Evolutionary conservation across 2,329 filamentous ascomycete genomes (phyloP).

Genomic region (Aureobasidium leucospermi): DNA sequence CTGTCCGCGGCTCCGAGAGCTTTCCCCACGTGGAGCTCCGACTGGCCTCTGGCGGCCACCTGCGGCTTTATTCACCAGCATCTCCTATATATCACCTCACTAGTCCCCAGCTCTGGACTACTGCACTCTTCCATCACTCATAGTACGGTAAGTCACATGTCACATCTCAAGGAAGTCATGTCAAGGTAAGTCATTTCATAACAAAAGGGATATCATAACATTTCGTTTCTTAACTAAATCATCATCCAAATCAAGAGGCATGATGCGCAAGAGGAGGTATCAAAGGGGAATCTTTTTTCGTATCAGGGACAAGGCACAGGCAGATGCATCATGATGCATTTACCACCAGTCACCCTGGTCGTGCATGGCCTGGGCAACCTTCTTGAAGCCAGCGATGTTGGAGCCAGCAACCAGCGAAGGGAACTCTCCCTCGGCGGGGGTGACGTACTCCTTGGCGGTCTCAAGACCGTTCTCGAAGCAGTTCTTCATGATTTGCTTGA

Average conservation of each 20-base stretch:
- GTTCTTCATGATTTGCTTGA: slow-evolving; percentile 90
- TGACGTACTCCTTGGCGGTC: slow-evolving; percentile 84
- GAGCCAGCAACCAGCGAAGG: slow-evolving; percentile 86
- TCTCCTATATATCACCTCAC: background rate
- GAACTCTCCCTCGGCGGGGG: slow-evolving; percentile 69
- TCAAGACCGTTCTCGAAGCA: slow-evolving; percentile 84
- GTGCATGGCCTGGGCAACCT: slow-evolving; percentile 90
- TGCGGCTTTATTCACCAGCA: background rate
- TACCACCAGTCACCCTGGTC: slow-evolving; percentile 92
- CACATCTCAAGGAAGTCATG: slow-evolving; percentile 16
- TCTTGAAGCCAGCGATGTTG: slow-evolving; percentile 97
- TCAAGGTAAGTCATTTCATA: background rate
- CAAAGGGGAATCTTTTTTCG: slow-evolving; percentile 7
- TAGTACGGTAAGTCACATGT: background rate
- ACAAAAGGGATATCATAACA: slow-evolving; percentile 7
- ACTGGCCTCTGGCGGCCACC: background rate
- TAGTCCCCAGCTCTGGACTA: background rate
- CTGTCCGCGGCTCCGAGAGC: background rate
- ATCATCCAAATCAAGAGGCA: background rate
- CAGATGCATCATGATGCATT: background rate
- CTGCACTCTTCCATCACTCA: background rate
- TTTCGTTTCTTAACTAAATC: slow-evolving; percentile 7
- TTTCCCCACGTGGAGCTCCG: background rate
- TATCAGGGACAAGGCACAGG: background rate
- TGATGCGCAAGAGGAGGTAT: slow-evolving; percentile 2